A percentile compares a stretch with the other conserved stretches of the same genome.
Evolutionary conservation across 148 eudicot genomes (phyloP).

Genomic region (Gaultheria prostrata): DNA sequence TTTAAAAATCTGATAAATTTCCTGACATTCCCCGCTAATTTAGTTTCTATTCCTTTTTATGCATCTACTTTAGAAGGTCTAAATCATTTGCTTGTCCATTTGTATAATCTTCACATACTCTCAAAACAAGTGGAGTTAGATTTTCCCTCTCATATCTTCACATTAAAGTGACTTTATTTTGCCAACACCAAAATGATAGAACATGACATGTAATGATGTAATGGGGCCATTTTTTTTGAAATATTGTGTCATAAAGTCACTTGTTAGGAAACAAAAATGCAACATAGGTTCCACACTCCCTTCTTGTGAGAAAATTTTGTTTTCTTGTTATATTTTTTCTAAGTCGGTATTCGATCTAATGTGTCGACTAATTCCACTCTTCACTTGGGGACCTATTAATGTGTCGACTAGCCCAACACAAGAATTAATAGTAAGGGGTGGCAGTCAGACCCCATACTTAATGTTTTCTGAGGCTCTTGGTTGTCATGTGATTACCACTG

Average conservation of each 20-base stretch:
- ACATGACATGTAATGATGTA: conserved; percentile 27
- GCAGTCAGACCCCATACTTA: not conserved
- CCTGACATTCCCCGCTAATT: conserved; percentile 3
- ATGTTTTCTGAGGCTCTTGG: not conserved
- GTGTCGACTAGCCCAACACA: not conserved
- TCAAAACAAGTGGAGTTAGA: conserved; percentile 23
- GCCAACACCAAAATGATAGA: conserved; percentile 30
- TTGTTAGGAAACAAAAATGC: not conserved
- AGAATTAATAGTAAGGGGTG: not conserved
- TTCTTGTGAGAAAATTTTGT: not conserved
- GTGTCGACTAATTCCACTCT: not conserved
- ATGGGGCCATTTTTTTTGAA: conserved; percentile 22
- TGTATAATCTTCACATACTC: conserved; percentile 14
- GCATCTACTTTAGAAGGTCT: conserved; percentile 33
- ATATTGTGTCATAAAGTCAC: conserved; percentile 9
- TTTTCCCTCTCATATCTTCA: conserved; percentile 3
- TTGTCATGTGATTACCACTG: not conserved
- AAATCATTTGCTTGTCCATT: conserved; percentile 28
- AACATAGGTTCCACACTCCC: not conserved
- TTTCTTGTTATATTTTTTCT: not conserved
- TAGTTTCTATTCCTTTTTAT: conserved; percentile 22
- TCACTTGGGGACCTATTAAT: not conserved
- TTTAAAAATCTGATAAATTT: not conserved
- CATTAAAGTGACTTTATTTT: conserved; percentile 29
- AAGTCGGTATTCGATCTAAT: not conserved